phyloP scores from a whole-genome alignment of 129 eudicot genomes.

The Tanacetum coccineum region DNA sequence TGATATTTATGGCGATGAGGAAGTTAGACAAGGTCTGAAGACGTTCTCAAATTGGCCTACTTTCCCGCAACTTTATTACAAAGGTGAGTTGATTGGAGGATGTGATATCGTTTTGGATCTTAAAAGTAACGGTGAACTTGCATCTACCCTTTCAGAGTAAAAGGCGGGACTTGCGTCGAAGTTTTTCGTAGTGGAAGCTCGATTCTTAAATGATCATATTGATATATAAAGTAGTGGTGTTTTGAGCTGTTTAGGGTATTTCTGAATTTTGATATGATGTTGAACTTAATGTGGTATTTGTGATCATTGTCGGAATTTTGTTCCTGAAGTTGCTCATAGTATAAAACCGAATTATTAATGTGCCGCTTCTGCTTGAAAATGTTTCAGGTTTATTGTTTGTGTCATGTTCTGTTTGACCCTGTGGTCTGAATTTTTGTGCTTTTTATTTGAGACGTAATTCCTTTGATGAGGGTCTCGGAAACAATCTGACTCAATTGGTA shows the following conservation, averaged over 20 bases:
- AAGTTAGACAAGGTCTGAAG: constrained; percentile 87
- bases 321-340: constrained; percentile 17
- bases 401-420: too few relatives aligned
- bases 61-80: constrained; percentile 86
- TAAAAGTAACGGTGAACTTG: constrained; percentile 62
- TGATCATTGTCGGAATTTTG: constrained; percentile 22
- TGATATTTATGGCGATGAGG: constrained; percentile 80
- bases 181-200: not conserved
- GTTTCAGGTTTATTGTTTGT: not conserved
- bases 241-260: not conserved
- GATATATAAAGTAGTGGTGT: too few relatives aligned
- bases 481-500: too few relatives aligned
- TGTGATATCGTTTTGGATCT: constrained; percentile 2
- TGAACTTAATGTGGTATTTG: constrained; percentile 16
- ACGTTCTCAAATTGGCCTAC: constrained; percentile 93
- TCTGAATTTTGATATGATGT: constrained; percentile 17
- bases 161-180: not conserved
- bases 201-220: not conserved
- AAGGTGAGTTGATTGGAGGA: constrained; percentile 74
- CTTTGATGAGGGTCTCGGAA: too few relatives aligned
- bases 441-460: too few relatives aligned
- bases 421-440: too few relatives aligned
- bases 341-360: not conserved
- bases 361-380: not conserved
- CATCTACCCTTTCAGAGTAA: constrained; percentile 78